Evolutionary conservation across 2,329 filamentous ascomycete species (phyloP).

Genomic region (Diaporthe aspalathi): DNA sequence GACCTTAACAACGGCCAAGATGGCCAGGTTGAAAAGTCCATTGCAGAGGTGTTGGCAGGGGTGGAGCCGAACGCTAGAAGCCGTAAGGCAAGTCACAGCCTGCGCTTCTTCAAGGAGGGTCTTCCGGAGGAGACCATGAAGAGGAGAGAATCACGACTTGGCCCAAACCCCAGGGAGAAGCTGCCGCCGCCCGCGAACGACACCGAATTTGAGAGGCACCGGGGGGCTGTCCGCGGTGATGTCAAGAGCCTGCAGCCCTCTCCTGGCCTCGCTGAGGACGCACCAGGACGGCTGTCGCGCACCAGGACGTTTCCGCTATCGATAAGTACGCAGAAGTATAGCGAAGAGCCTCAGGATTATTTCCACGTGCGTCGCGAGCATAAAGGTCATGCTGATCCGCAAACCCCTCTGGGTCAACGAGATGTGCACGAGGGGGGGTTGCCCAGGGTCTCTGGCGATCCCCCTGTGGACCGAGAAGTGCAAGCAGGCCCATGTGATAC

Average conservation of each 20-base stretch:
- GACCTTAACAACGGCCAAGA: constrained; percentile 60
- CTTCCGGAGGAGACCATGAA: constrained; percentile 69
- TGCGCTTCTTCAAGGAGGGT: constrained; percentile 75
- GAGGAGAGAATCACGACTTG: constrained; percentile 59
- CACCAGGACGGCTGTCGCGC: constrained; percentile 40
- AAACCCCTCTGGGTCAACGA: constrained; percentile 11
- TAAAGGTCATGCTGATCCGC: constrained; percentile 8
- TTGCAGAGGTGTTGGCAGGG: constrained; percentile 70
- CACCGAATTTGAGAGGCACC: constrained; percentile 39
- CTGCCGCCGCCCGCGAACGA: constrained; percentile 49
- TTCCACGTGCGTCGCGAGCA: constrained; percentile 39
- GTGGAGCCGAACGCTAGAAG: constrained; percentile 73
- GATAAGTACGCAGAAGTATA: constrained; percentile 27
- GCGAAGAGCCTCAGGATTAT: constrained; percentile 43
- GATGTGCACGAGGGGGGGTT: constrained; percentile 5
- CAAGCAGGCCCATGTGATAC: constrained; percentile 37
- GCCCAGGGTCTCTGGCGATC: constrained; percentile 37
- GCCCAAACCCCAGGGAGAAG: constrained; percentile 53
- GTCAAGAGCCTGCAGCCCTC: constrained; percentile 42
- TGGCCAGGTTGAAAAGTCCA: constrained; percentile 73
- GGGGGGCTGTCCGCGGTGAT: constrained; percentile 41
- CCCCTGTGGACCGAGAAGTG: constrained; percentile 25
- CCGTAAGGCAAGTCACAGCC: constrained; percentile 74
- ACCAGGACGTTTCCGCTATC: constrained; percentile 41
- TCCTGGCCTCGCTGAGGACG: constrained; percentile 43